A percentile compares a stretch with the other conserved stretches of the same genome.
phyloP scores from a whole-genome alignment of 805 yeast genomes.

The Candida morakotiae region DNA sequence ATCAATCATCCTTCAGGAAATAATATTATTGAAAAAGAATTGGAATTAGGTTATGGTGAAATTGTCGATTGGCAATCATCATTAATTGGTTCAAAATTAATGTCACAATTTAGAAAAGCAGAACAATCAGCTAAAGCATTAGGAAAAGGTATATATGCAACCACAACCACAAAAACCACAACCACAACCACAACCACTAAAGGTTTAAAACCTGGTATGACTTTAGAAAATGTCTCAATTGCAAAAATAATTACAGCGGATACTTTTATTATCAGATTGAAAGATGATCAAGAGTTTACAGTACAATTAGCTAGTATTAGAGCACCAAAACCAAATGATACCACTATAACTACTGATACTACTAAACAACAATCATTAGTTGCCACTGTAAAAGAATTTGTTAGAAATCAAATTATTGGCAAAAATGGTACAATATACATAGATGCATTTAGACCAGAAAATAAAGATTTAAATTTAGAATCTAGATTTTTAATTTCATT shows the following conservation, averaged over 20 bases:
- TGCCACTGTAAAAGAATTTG: constrained; percentile 69
- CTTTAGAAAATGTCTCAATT: constrained; percentile 49
- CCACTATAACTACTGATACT: constrained; percentile 35
- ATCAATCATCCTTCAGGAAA: constrained; percentile 71
- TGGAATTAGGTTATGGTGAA: constrained; percentile 68
- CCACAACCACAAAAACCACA: constrained; percentile 35
- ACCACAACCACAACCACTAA: constrained; percentile 12
- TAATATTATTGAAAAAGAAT: constrained; percentile 62
- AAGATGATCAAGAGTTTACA: constrained; percentile 50
- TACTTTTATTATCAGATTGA: constrained; percentile 52
- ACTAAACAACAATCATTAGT: constrained; percentile 48
- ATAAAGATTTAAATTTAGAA: constrained; percentile 53
- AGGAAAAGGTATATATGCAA: constrained; percentile 49
- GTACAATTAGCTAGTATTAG: constrained; percentile 76
- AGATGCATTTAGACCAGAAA: constrained; percentile 61
- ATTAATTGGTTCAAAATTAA: constrained; percentile 58
- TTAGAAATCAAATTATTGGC: constrained; percentile 66
- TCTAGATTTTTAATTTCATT: constrained; percentile 65
- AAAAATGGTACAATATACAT: constrained; percentile 58
- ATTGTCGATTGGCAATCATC: constrained; percentile 79
- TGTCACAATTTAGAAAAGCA: constrained; percentile 58
- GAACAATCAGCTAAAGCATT: constrained; percentile 60
- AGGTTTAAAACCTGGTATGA: constrained; percentile 42
- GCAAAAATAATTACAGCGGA: constrained; percentile 66
- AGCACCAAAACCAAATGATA: constrained; percentile 65